Evolutionary conservation across 139 green algal genomes (phyloP), one percentile per base, ranked within the genome.

Genomic region (Zygnema circumcarinatum): DNA sequence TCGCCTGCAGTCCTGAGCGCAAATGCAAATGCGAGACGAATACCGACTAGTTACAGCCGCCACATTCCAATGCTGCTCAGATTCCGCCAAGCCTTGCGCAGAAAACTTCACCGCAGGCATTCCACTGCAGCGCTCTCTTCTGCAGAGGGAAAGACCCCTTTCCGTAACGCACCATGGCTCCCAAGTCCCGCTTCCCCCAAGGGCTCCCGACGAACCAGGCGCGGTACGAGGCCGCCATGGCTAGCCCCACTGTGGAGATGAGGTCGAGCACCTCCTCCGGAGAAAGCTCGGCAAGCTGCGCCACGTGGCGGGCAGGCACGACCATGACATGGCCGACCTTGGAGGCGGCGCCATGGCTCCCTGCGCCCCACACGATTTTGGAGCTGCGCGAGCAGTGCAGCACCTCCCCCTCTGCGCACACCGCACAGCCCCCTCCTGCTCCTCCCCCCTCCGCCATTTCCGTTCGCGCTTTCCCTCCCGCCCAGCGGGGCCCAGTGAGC

Each of bases 291-390:
- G 36, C 20, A 29, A 86, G 2, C 42, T 40, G 35, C n/a, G 79
- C 79, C 29, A 83, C 79, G 79, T 86, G 79, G 31, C 79, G 79
- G 2, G 7, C 31, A 33, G 79, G 79, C 21, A 47, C 62, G 2
- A 75, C 79, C 67, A 83, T 86, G 79, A 86, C 79, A 68, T 86
- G 79, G 31, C 67, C 79, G 79, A 86, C 31, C 79, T 86, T 86
- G 79, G 67, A 25, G 42, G 67, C 69, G 31, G 79, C 79, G 21
- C 79, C 79, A 11, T 47, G 62, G 32, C 54, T 35, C 36, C 79
- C 79, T 33, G 69, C 33, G 79, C 79, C 79, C 79, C 79, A 86
- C 21, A 86, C 32, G 2, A 86, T 47, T 83, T 7, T 36, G 20
- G 79, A 56, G 42, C 35, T 39, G 2, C 21, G 31, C 20, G 67